Percentiles rank a stretch among this genome's conserved stretches.
Evolutionary conservation across 768 basidiomycete genomes (phyloP).

Genomic region (Tylopilus subfusipes): DNA sequence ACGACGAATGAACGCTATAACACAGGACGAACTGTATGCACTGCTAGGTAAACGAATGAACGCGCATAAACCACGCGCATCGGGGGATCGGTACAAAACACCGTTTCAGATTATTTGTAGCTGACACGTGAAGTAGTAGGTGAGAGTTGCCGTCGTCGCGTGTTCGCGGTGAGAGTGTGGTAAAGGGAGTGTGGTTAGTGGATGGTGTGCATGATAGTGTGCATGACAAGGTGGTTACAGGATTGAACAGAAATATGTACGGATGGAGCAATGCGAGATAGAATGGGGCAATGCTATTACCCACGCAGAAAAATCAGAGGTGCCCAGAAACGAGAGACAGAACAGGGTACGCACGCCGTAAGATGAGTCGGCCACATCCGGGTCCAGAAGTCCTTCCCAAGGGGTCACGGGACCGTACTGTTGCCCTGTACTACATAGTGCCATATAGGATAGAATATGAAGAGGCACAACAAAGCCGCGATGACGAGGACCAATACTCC

Average conservation of each 20-base stretch:
- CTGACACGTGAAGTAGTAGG: slow-evolving; percentile 3
- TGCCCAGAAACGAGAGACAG: background rate
- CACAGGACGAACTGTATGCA: slow-evolving; percentile 2
- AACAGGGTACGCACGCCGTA: slow-evolving; percentile 7
- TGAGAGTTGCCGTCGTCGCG: background rate
- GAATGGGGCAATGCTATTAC: background rate
- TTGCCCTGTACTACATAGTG: slow-evolving; percentile 14
- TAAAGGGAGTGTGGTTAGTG: background rate
- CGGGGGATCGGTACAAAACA: background rate
- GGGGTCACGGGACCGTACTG: slow-evolving; percentile 2
- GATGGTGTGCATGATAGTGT: background rate
- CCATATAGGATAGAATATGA: slow-evolving; percentile 79
- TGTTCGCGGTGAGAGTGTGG: background rate
- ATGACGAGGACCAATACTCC: slow-evolving; percentile 63
- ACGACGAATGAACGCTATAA: background rate
- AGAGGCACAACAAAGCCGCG: slow-evolving; percentile 60
- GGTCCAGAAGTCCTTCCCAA: background rate
- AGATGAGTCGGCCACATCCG: background rate
- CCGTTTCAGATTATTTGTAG: slow-evolving; percentile 12
- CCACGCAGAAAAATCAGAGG: background rate
- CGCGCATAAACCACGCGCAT: background rate
- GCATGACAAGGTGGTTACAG: background rate
- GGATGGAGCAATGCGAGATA: slow-evolving; percentile 7
- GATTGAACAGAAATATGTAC: background rate
- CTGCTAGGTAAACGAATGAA: background rate